Conservation (phyloP, 257 asterid species). For the Ilex aquifolium region DNA sequence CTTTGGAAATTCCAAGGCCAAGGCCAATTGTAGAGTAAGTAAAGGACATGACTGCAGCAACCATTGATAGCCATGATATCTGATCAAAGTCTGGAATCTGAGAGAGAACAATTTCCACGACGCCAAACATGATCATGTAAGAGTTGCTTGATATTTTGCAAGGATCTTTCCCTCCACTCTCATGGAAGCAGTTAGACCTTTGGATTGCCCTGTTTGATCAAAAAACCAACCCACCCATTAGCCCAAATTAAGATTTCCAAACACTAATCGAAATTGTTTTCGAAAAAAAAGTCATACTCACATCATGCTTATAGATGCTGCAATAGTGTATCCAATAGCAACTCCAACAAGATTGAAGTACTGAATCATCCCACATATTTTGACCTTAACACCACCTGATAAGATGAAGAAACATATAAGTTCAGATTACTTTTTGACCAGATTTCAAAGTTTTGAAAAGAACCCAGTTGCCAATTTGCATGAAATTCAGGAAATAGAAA, state of each 20-base stretch:
- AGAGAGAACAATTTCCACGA: constrained; percentile 40
- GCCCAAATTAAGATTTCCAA: background rate
- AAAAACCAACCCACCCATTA: background rate
- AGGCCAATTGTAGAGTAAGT: constrained; percentile 62
- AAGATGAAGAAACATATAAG: background rate
- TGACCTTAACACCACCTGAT: background rate
- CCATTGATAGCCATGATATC: constrained; percentile 67
- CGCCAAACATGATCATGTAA: constrained; percentile 66
- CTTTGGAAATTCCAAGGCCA: constrained; percentile 59
- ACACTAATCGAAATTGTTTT: background rate
- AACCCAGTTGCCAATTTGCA: background rate
- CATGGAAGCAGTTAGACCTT: background rate
- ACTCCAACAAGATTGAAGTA: background rate
- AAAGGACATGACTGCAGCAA: constrained; percentile 76
- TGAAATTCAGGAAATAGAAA: background rate
- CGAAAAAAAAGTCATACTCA: background rate
- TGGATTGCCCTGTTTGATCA: background rate
- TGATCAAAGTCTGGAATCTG: constrained; percentile 79
- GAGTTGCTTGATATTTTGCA: constrained; percentile 58
- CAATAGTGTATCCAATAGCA: constrained; percentile 2
- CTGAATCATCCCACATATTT: constrained; percentile 2
- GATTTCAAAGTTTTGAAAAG: background rate
- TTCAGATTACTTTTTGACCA: background rate
- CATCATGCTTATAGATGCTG: constrained; percentile 1
- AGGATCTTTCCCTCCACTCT: constrained; percentile 1